phyloP scores from a whole-genome alignment of 2,329 filamentous ascomycete species.

The Arthrobotrys entomopaga region DNA sequence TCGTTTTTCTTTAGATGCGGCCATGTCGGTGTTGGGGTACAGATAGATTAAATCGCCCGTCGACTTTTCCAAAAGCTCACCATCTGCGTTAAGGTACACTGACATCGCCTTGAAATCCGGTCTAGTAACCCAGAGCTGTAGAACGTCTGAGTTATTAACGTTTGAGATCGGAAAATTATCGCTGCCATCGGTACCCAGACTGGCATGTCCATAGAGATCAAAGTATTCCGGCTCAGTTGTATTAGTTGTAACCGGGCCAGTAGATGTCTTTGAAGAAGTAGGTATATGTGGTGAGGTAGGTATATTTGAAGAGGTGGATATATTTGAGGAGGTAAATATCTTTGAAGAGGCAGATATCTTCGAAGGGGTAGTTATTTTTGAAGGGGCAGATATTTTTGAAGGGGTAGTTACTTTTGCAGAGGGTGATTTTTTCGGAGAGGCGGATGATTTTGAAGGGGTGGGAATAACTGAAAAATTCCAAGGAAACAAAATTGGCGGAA shows the following conservation, averaged over 20 bases:
- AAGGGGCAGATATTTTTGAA: no score
- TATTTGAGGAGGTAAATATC: background rate
- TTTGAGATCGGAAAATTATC: slow-evolving; percentile 36
- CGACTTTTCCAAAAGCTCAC: slow-evolving; percentile 22
- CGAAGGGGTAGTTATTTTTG: background rate
- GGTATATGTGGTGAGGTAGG: background rate
- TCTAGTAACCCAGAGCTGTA: slow-evolving; percentile 15
- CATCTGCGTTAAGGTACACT: slow-evolving; percentile 29
- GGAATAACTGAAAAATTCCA: slow-evolving; percentile 17
- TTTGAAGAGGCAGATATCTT: background rate
- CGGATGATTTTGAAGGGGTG: background rate
- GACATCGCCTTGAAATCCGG: slow-evolving; percentile 30
- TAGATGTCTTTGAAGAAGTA: slow-evolving; percentile 2
- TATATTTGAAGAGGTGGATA: no score
- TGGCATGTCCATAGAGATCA: slow-evolving; percentile 33
- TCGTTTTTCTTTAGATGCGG: slow-evolving; percentile 4
- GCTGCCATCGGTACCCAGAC: slow-evolving; percentile 4
- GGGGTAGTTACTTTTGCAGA: background rate
- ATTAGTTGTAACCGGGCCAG: background rate
- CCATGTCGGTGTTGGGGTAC: slow-evolving; percentile 10
- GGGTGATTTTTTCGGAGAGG: background rate
- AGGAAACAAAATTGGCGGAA: slow-evolving; percentile 40
- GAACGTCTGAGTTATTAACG: slow-evolving; percentile 16
- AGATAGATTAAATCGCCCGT: slow-evolving; percentile 27
- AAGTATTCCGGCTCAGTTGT: slow-evolving; percentile 12